A percentile compares a stretch with the other conserved stretches of the same genome.
These are phyloP conservation scores for Xanthoparmelia taractica DNA, from an alignment of 495 filamentous ascomycete genomes.

Conservation along the genomic window DNA sequence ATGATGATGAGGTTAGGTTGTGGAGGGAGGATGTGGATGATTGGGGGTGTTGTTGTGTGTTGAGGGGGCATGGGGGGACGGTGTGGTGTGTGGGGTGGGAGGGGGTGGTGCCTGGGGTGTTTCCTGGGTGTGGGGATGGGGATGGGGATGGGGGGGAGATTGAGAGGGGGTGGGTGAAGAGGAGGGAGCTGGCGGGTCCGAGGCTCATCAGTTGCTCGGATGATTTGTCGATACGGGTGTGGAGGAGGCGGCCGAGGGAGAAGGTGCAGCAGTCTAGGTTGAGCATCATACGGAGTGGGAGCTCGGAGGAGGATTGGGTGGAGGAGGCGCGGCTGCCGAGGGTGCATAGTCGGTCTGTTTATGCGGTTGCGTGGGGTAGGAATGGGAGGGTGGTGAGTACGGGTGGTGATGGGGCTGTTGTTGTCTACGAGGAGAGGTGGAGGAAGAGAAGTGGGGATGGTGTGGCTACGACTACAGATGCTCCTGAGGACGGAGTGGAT, in stretches of 20 bases:
- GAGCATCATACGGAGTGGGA: constrained; percentile 68
- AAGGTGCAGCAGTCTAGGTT: constrained; percentile 50
- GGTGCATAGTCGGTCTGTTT: constrained; percentile 71
- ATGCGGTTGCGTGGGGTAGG: constrained; percentile 72
- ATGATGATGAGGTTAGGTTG: constrained; percentile 83
- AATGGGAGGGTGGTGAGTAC: constrained; percentile 69
- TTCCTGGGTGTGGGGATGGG: constrained; percentile 6
- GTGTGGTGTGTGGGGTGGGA: constrained; percentile 91
- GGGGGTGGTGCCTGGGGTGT: constrained; percentile 20
- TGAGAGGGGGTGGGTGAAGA: too few relatives aligned
- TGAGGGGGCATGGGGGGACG: constrained; percentile 68
- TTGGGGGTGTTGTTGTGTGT: constrained; percentile 80
- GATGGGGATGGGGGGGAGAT: constrained; percentile 27
- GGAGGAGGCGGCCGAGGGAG: constrained; percentile 57
- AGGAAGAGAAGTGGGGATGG: neutral
- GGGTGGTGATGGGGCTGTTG: constrained; percentile 78
- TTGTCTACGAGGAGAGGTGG: constrained; percentile 64
- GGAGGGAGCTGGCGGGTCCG: constrained; percentile 46
- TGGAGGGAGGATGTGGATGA: constrained; percentile 89
- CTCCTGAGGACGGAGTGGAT: neutral
- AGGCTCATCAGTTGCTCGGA: constrained; percentile 72
- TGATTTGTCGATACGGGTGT: constrained; percentile 68
- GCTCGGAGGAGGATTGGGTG: constrained; percentile 71
- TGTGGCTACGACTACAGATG: neutral
- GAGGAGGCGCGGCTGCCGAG: constrained; percentile 63